Conservation (phyloP, 305 asterid genomes). For the Fraxinus sp. region DNA sequence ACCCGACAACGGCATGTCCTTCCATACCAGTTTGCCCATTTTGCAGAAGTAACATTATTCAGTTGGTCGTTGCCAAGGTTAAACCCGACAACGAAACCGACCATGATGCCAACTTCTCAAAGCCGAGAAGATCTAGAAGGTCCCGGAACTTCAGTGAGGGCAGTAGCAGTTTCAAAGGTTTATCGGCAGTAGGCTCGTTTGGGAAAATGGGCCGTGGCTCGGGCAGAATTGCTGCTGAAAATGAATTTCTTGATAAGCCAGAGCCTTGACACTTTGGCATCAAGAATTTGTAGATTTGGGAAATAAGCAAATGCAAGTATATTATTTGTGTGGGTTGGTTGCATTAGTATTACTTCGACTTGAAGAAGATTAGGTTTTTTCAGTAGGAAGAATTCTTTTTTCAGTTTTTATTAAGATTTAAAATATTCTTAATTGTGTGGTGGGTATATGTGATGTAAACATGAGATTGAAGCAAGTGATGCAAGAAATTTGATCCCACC, state of each 20-base stretch:
- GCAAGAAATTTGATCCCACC: constrained; percentile 26
- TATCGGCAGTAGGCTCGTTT: constrained; percentile 63
- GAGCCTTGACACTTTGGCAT: constrained; percentile 35
- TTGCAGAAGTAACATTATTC: constrained; percentile 75
- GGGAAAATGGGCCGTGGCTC: constrained; percentile 75
- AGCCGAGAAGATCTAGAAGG: constrained; percentile 50
- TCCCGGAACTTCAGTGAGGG: constrained; percentile 65
- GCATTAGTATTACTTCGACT: constrained; percentile 33
- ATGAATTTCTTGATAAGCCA: constrained; percentile 65
- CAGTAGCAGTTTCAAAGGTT: constrained; percentile 77
- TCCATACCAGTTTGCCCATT: constrained; percentile 75
- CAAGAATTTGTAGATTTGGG: constrained; percentile 37
- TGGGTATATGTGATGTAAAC: constrained; percentile 19
- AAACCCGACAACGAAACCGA: constrained; percentile 39
- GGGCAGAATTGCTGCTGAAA: constrained; percentile 48
- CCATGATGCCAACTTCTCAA: constrained; percentile 42
- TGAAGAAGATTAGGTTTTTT: constrained; percentile 27
- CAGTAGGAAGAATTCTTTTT: constrained; percentile 38
- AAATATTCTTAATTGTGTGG: constrained; percentile 35
- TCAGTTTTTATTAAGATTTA: constrained; percentile 19
- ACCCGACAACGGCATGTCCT: constrained; percentile 52
- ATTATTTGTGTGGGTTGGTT: constrained; percentile 32
- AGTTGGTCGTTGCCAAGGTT: constrained; percentile 56
- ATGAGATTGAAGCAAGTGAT: constrained; percentile 13
- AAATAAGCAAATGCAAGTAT: constrained; percentile 51